phyloP scores from a whole-genome alignment of 1,139 yeast species.

The Petasospora rhodanensis region DNA sequence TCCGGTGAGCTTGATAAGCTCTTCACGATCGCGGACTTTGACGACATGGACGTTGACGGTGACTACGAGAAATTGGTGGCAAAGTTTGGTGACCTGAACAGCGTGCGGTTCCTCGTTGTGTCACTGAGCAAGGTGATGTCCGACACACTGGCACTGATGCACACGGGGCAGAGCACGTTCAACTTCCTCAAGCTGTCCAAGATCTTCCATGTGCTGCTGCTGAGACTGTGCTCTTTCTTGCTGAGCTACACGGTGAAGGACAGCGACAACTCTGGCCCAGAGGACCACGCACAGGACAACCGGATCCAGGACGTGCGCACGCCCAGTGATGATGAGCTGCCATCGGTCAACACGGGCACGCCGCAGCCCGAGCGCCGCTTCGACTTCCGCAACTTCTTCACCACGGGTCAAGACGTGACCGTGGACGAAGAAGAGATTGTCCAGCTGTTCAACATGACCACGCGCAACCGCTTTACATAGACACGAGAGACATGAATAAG shows the following conservation, averaged over 20 bases:
- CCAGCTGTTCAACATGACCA: conserved; percentile 13
- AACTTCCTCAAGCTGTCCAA: conserved; percentile 15
- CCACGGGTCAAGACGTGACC: conserved; percentile 7
- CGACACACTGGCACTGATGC: conserved; percentile 11
- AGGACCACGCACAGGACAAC: background rate
- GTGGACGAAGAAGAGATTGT: conserved; percentile 11
- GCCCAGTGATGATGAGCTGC: background rate
- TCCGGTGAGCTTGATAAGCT: conserved; percentile 6
- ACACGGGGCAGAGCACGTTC: conserved; percentile 8
- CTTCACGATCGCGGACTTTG: conserved; percentile 9
- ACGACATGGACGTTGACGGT: conserved; percentile 12
- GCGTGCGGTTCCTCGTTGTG: conserved; percentile 10
- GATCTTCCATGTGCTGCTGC: conserved; percentile 12
- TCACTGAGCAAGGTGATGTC: conserved; percentile 8
- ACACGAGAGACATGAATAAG: too few species aligned
- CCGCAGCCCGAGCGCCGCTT: conserved; percentile 4
- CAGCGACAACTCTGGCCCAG: conserved; percentile 3
- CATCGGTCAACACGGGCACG: conserved; percentile 1
- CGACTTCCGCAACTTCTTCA: conserved; percentile 12
- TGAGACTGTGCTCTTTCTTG: conserved; percentile 12
- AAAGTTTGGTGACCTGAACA: conserved; percentile 9
- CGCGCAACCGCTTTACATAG: conserved; percentile 6
- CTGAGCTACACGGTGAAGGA: conserved; percentile 6
- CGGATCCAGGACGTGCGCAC: too few species aligned
- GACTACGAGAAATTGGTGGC: conserved; percentile 4